phyloP scores from a whole-genome alignment of 2,329 filamentous ascomycete genomes.

The Alternaria gaisen region DNA sequence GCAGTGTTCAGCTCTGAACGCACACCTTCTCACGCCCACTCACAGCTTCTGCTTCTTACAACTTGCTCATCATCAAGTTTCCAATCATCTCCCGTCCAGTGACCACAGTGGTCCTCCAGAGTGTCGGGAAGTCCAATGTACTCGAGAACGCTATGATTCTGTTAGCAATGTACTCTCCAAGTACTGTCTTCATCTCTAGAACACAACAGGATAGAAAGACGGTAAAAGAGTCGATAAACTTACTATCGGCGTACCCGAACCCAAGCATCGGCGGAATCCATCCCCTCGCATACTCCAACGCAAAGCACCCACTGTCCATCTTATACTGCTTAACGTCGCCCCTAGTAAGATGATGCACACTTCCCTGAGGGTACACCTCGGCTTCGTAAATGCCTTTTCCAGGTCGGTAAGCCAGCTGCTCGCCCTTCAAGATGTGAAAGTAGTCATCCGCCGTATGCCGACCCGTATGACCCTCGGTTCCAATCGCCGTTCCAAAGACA shows the following conservation, averaged over 20 bases:
- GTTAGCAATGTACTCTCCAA: not conserved
- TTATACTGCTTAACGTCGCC: conserved; percentile 83
- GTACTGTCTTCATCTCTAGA: not conserved
- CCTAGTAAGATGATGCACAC: conserved; percentile 75
- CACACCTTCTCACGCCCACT: not conserved
- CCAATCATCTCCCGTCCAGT: conserved; percentile 79
- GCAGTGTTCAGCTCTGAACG: too few relatives aligned
- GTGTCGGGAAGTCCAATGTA: conserved; percentile 84
- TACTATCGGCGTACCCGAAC: conserved; percentile 83
- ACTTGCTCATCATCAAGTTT: conserved; percentile 63
- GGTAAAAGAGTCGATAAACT: conserved; percentile 13
- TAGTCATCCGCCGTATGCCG: conserved; percentile 94
- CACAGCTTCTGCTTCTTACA: conserved; percentile 12
- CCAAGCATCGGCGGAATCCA: conserved; percentile 95
- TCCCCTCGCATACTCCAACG: conserved; percentile 82
- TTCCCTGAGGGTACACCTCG: conserved; percentile 74
- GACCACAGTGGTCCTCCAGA: conserved; percentile 79
- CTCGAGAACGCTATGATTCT: conserved; percentile 66
- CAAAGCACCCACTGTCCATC: conserved; percentile 80
- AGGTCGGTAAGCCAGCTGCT: conserved; percentile 75
- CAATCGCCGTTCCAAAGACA: conserved; percentile 67
- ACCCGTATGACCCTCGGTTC: conserved; percentile 87
- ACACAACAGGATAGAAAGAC: not conserved
- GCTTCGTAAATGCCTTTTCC: conserved; percentile 69
- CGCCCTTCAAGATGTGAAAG: conserved; percentile 86